Evolutionary conservation across 2,329 filamentous ascomycete species (phyloP), one percentile per base, ranked within the genome.

Genomic region (Rasamsonia emersonii): DNA sequence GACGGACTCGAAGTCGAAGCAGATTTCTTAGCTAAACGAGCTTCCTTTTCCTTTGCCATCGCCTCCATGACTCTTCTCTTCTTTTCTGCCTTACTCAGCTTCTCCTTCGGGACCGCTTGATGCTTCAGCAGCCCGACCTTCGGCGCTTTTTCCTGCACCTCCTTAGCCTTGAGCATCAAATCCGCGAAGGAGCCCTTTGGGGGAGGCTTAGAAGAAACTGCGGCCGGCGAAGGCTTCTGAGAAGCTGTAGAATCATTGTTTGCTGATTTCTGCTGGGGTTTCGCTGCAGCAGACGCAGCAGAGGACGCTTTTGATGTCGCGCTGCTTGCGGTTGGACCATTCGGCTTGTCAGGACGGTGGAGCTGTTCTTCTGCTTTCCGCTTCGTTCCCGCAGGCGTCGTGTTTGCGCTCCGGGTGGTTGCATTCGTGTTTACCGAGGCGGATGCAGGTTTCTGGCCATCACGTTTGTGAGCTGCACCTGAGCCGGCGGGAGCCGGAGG

Each of bases 181-280:
- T 74, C 73, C 25, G 73, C 68, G 51, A 70, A 80, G 2, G 70
- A 73, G 17, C 72, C 71, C 44, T 70, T 71, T 37, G 71, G 71
- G 4, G 70, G 68, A 4, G 68, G 55, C 33, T 64, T 65, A 15
- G 54, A 50, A 8, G 50, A 51, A 11, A 40, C 36, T 10, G 38
- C 27, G 15, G 37, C 28, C 9, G 49, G 32, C 8, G 37, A 29
- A 9, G 39, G 24, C 18, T 49, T 51, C 9, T 34, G 30, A 8
- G 38, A 24, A 20, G 41, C 32, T 7, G 38, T 18, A 23, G 42
- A 32, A 28, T 30, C 39, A 32, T 34, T 50, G 17, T 39, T 29
- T 13, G 41, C 34, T 10, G 47, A 42, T 10, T 47, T 57, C 16
- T 18, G 33, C 32, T 18, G 36, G 21, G 9, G 43, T 38, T 43